Percentiles rank a stretch among this genome's conserved stretches.
phyloP scores from a whole-genome alignment of 1,139 yeast species.

The Debaryomyces robertsiae region DNA sequence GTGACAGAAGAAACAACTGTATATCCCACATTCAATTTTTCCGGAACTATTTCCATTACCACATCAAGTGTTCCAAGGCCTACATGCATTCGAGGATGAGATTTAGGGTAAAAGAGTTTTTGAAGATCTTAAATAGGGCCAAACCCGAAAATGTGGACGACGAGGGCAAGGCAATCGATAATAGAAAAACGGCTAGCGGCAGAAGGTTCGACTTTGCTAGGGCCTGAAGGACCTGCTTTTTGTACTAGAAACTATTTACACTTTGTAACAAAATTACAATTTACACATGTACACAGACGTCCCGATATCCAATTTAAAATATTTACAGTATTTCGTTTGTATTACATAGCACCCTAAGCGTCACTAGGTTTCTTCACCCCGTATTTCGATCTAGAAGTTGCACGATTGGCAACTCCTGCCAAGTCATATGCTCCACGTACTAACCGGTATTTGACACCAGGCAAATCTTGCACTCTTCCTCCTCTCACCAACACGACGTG shows the following conservation, averaged over 20 bases:
- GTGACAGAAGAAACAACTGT: constrained; percentile 77
- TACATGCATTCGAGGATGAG: constrained; percentile 99
- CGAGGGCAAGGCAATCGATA: constrained; percentile 58
- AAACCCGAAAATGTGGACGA: constrained; percentile 89
- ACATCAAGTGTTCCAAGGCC: constrained; percentile 96
- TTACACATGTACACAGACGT: not conserved
- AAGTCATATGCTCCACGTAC: constrained; percentile 94
- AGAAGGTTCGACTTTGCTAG: constrained; percentile 59
- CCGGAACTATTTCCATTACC: constrained; percentile 97
- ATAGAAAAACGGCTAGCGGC: constrained; percentile 81
- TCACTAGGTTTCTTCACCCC: constrained; percentile 83
- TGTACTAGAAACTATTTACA: constrained; percentile 4
- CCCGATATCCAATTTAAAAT: constrained; percentile 4
- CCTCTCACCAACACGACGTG: constrained; percentile 95
- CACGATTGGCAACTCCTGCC: constrained; percentile 92
- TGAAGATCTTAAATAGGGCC: constrained; percentile 94
- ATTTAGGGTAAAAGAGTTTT: constrained; percentile 87
- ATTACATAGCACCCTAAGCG: not conserved
- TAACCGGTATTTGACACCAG: constrained; percentile 95
- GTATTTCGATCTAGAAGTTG: constrained; percentile 86
- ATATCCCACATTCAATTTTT: constrained; percentile 88
- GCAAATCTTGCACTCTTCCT: constrained; percentile 96
- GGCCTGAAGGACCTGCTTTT: constrained; percentile 8
- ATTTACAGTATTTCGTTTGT: constrained; percentile 8
- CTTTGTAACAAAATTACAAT: constrained; percentile 1